phyloP scores from a whole-genome alignment of 2,329 filamentous ascomycete species.

The Pseudocercospora musae region DNA sequence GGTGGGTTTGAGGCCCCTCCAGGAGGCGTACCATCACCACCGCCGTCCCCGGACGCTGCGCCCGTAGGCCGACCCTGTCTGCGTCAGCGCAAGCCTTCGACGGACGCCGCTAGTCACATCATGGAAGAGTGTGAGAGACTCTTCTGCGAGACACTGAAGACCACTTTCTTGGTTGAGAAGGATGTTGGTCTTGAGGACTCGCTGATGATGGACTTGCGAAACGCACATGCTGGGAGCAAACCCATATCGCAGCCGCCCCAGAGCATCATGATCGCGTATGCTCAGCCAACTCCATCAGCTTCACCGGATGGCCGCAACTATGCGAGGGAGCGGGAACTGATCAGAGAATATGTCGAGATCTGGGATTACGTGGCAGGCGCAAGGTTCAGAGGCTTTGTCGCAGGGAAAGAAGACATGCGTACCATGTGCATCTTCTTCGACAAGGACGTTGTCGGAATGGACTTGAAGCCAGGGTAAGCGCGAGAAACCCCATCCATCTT shows the following conservation, averaged over 20 bases:
- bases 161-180: constrained; percentile 96
- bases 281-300: constrained; percentile 37
- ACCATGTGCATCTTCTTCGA: constrained; percentile 89
- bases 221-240: constrained; percentile 24
- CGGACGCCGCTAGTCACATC: constrained; percentile 94
- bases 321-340: constrained; percentile 27
- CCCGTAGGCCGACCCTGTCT: constrained; percentile 27
- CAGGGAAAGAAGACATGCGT: constrained; percentile 65
- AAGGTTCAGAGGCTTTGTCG: constrained; percentile 82
- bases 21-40: constrained; percentile 74
- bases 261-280: constrained; percentile 26
- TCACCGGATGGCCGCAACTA: constrained; percentile 34
- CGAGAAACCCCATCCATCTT: constrained; percentile 6
- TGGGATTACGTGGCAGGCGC: constrained; percentile 86
- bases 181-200: constrained; percentile 72
- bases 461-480: constrained; percentile 82
- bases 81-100: constrained; percentile 46
- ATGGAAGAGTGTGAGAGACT: constrained; percentile 99
- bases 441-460: constrained; percentile 64
- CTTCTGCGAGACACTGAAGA: constrained; percentile 94
- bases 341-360: constrained; percentile 69
- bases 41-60: constrained; percentile 66
- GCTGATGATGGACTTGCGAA: constrained; percentile 75
- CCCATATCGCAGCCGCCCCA: constrained; percentile 22
- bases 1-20: constrained; percentile 90